Percentiles rank a stretch among this genome's conserved stretches.
Evolutionary conservation across 371 early-diverging fungal genomes (phyloP).

Genomic region (Saksenaea vasiformis): DNA sequence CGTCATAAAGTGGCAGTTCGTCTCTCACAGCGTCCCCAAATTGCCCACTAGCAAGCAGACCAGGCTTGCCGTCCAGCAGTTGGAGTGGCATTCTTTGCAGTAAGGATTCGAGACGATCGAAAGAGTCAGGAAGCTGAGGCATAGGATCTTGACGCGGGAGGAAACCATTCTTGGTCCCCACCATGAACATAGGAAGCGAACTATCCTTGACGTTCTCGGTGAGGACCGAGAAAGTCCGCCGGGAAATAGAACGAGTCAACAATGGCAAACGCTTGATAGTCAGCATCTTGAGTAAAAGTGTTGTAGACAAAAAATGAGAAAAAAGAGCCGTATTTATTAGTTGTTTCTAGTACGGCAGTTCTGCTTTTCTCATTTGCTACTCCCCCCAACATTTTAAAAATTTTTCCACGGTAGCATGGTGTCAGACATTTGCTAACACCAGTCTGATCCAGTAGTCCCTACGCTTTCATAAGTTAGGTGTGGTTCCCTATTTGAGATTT

Average conservation of each 20-base stretch:
- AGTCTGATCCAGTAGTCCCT: background rate
- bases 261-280: background rate
- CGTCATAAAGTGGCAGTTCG: conserved; percentile 75
- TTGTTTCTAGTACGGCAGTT: background rate
- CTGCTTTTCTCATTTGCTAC: background rate
- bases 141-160: conserved; percentile 72
- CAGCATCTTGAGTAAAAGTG: background rate
- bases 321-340: background rate
- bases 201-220: conserved; percentile 35
- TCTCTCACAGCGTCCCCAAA: conserved; percentile 78
- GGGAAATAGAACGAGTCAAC: background rate
- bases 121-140: conserved; percentile 65
- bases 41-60: conserved; percentile 76
- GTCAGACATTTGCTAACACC: background rate
- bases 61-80: conserved; percentile 64
- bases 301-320: background rate
- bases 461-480: too few species aligned
- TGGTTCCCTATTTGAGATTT: too few species aligned
- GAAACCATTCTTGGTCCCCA: conserved; percentile 71
- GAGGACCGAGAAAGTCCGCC: conserved; percentile 28
- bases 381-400: background rate
- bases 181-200: conserved; percentile 63
- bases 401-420: conserved; percentile 5
- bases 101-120: conserved; percentile 66
- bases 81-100: conserved; percentile 80